phyloP scores from a whole-genome alignment of 345 rosid species.

The Hibiscus tridactylites region DNA sequence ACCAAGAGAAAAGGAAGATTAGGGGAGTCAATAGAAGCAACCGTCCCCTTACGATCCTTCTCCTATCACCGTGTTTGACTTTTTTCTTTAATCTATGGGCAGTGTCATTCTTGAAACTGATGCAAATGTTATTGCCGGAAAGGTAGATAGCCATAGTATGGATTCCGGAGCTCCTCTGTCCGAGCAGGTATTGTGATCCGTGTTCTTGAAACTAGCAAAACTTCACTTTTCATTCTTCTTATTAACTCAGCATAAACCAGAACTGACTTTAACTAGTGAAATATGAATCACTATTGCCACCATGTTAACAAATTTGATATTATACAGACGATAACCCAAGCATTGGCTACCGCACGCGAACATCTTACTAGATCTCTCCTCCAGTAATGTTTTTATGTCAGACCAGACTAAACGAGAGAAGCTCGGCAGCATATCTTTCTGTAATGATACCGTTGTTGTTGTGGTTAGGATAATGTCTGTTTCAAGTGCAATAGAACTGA shows the following conservation, averaged over 20 bases:
- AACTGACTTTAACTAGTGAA: not conserved
- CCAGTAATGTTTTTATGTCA: not conserved
- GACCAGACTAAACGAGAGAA: not conserved
- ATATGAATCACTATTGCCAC: not conserved
- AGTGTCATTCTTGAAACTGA: not conserved
- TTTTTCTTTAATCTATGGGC: not conserved
- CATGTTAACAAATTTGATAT: not conserved
- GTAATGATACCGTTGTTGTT: not conserved
- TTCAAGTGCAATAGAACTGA: not conserved
- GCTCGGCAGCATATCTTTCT: not conserved
- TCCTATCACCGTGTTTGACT: not conserved
- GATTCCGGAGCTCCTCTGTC: not conserved
- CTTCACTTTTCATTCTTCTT: not conserved
- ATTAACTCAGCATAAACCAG: too few species aligned
- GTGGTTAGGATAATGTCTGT: not conserved
- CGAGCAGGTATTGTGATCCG: not conserved
- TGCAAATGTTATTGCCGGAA: not conserved
- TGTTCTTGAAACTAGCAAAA: not conserved
- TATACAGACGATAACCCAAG: not conserved
- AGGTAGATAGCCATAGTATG: not conserved
- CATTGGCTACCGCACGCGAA: not conserved
- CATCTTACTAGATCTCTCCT: not conserved
- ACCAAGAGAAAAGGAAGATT: not conserved
- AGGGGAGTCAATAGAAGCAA: not conserved
- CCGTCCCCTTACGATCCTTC: not conserved